A percentile compares a stretch with the other conserved stretches of the same genome.
These are phyloP conservation scores for Microcyclospora pomicola DNA, from an alignment of 2,329 filamentous ascomycete species.

Conservation along the genomic window DNA sequence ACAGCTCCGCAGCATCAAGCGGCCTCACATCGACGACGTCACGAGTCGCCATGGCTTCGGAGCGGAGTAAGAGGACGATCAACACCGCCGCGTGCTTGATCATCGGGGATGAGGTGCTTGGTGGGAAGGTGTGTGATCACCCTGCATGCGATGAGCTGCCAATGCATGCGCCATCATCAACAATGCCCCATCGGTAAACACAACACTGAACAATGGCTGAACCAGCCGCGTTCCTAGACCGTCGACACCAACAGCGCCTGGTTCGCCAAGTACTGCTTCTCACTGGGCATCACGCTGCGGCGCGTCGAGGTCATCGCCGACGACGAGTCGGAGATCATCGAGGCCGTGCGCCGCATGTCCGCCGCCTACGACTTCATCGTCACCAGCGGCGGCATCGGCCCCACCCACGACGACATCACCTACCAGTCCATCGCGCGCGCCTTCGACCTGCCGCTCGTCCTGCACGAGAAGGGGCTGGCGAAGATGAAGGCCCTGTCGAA, in stretches of 20 bases:
- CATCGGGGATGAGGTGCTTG: constrained; percentile 93
- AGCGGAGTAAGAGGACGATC: constrained; percentile 53
- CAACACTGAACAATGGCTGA: background rate
- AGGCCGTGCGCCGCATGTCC: constrained; percentile 79
- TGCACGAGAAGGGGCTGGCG: constrained; percentile 63
- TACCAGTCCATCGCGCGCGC: constrained; percentile 89
- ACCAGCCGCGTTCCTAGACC: constrained; percentile 31
- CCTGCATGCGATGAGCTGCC: background rate
- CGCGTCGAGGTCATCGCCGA: constrained; percentile 88
- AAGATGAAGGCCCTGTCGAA: constrained; percentile 75
- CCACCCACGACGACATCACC: constrained; percentile 96
- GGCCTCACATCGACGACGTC: constrained; percentile 30
- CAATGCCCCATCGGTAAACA: too few relatives aligned
- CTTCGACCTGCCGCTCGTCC: constrained; percentile 59
- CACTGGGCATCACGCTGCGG: constrained; percentile 55
- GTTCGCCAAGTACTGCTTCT: constrained; percentile 53
- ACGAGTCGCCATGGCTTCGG: constrained; percentile 35
- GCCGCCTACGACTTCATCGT: constrained; percentile 85
- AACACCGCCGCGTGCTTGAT: constrained; percentile 85
- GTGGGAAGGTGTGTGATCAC: constrained; percentile 59
- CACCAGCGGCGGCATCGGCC: constrained; percentile 88
- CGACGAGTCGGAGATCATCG: constrained; percentile 78
- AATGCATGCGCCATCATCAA: too few relatives aligned
- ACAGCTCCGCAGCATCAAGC: constrained; percentile 29
- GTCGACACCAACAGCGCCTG: constrained; percentile 53